A percentile compares a stretch with the other conserved stretches of the same genome.
phyloP scores from a whole-genome alignment of 371 early-diverging fungal genomes.

The Rhizopus microsporus region DNA sequence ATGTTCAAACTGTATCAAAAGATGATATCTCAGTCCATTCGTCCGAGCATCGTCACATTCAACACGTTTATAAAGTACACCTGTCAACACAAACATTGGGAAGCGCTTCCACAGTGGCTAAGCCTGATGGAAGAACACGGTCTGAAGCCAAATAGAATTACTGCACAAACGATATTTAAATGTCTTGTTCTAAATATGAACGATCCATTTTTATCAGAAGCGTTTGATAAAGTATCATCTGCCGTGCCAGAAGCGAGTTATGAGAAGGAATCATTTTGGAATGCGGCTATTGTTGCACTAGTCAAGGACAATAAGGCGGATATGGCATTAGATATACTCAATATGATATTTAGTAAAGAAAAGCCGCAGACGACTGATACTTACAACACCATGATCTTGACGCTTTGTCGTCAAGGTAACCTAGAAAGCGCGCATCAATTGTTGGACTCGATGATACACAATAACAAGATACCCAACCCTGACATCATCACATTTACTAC shows the following conservation, averaged over 20 bases:
- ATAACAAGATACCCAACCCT: constrained; percentile 33
- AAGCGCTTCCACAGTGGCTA: constrained; percentile 28
- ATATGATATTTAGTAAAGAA: constrained; percentile 16
- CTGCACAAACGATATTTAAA: constrained; percentile 33
- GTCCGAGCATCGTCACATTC: constrained; percentile 39
- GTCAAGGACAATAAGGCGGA: constrained; percentile 27
- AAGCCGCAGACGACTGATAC: constrained; percentile 19
- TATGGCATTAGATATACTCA: constrained; percentile 25
- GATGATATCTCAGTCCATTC: constrained; percentile 16
- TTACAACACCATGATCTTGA: constrained; percentile 37
- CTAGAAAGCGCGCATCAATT: constrained; percentile 29
- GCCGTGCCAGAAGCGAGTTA: neutral
- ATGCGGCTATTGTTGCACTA: constrained; percentile 21
- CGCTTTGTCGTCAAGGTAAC: constrained; percentile 28
- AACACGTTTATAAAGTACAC: constrained; percentile 40
- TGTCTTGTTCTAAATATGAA: constrained; percentile 13
- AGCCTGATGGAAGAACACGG: constrained; percentile 15
- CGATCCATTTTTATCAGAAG: constrained; percentile 11
- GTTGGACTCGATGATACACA: constrained; percentile 28
- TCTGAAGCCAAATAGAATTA: constrained; percentile 22
- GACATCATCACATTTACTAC: constrained; percentile 46
- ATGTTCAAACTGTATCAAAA: constrained; percentile 14
- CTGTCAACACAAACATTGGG: constrained; percentile 23
- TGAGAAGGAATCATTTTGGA: constrained; percentile 19
- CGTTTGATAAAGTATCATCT: constrained; percentile 25